A percentile compares a stretch with the other conserved stretches of the same genome.
Evolutionary conservation across 768 basidiomycete genomes (phyloP).

Genomic region (Lactarius deliciosus): DNA sequence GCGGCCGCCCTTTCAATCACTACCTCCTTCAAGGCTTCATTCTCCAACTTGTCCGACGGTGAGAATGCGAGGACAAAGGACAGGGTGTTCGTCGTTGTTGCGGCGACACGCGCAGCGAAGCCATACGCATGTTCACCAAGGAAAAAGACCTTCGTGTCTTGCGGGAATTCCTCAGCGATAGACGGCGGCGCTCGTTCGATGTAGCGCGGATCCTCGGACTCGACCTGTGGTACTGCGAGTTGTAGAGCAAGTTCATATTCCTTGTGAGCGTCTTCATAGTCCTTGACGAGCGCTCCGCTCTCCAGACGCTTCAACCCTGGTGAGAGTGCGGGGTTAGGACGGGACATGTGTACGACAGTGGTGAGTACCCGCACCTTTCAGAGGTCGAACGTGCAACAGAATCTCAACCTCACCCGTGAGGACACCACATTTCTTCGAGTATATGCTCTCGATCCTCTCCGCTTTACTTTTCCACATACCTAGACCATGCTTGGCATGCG

Average conservation of each 20-base stretch:
- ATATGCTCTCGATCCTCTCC: conserved; percentile 75
- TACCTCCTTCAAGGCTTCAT: conserved; percentile 69
- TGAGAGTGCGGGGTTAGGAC: not conserved
- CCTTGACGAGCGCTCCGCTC: conserved; percentile 89
- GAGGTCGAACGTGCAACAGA: conserved; percentile 81
- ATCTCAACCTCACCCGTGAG: conserved; percentile 80
- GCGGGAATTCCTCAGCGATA: conserved; percentile 85
- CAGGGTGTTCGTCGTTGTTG: conserved; percentile 64
- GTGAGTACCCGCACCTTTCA: conserved; percentile 65
- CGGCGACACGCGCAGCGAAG: conserved; percentile 87
- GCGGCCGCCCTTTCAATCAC: conserved; percentile 51
- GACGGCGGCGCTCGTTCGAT: conserved; percentile 81
- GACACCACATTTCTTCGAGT: conserved; percentile 89
- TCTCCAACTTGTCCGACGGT: conserved; percentile 79
- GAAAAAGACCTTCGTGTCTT: conserved; percentile 91
- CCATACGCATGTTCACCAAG: conserved; percentile 94
- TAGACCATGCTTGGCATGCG: conserved; percentile 69
- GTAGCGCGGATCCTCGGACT: conserved; percentile 86
- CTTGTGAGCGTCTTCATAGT: conserved; percentile 82
- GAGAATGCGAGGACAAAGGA: conserved; percentile 92
- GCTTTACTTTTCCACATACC: conserved; percentile 77
- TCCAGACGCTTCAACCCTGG: conserved; percentile 88
- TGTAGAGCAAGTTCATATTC: conserved; percentile 88
- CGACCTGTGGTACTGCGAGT: conserved; percentile 75
- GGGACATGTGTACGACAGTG: not conserved